These are phyloP conservation scores for Flaveria brownii DNA, from an alignment of 129 eudicot species.

Conservation along the genomic window DNA sequence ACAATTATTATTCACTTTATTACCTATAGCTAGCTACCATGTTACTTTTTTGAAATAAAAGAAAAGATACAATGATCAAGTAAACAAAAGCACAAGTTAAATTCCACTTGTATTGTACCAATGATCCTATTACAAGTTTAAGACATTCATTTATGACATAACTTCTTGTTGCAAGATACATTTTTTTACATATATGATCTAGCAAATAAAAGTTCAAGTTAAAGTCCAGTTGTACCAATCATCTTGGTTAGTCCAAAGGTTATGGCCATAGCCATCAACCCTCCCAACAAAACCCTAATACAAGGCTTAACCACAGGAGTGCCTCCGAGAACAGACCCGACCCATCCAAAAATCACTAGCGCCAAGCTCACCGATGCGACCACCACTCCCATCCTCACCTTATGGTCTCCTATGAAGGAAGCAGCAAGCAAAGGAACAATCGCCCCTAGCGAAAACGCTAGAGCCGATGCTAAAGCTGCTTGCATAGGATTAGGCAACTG, in stretches of 20 bases:
- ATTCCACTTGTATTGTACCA: too few relatives aligned
- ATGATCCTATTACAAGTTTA: too few relatives aligned
- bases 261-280: constrained; percentile 42
- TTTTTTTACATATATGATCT: not conserved
- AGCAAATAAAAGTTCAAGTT: not conserved
- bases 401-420: constrained; percentile 37
- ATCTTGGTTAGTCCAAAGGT: constrained; percentile 38
- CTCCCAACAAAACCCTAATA: constrained; percentile 35
- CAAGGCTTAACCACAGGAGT: constrained; percentile 34
- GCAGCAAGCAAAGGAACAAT: constrained; percentile 46
- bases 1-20: not conserved
- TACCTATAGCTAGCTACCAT: not conserved
- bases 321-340: constrained; percentile 36
- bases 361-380: constrained; percentile 39
- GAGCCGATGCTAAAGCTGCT: constrained; percentile 54
- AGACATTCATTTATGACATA: too few relatives aligned
- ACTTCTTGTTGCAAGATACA: not conserved
- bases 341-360: constrained; percentile 34
- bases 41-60: not conserved
- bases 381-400: constrained; percentile 45
- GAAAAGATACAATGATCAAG: not conserved
- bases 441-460: constrained; percentile 51
- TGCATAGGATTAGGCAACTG: constrained; percentile 50
- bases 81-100: not conserved
- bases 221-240: constrained; percentile 32